A percentile compares a stretch with the other conserved stretches of the same genome.
These are phyloP conservation scores for Macrolepiota albuminosa DNA, from an alignment of 768 basidiomycete genomes.

Conservation along the genomic window DNA sequence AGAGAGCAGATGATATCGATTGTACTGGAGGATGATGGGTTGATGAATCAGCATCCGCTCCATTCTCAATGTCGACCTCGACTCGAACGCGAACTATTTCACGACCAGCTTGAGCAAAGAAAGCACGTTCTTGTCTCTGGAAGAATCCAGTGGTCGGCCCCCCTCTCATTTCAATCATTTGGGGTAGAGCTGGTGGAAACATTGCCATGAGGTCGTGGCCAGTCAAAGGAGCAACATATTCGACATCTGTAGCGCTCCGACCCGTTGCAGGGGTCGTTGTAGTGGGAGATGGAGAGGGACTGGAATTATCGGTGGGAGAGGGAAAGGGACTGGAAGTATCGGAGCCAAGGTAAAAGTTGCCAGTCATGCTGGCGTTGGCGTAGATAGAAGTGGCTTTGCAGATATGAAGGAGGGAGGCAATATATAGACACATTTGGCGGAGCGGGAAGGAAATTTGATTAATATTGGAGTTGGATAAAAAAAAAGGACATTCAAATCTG, in stretches of 20 bases:
- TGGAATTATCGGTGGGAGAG: slow-evolving; percentile 31
- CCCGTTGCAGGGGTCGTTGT: too few relatives aligned
- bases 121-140: slow-evolving; percentile 71
- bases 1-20: too few relatives aligned
- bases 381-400: slow-evolving; percentile 12
- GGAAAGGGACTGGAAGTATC: slow-evolving; percentile 43
- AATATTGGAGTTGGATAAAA: too few relatives aligned
- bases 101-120: slow-evolving; percentile 74
- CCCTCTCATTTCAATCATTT: slow-evolving; percentile 49
- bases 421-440: slow-evolving; percentile 22
- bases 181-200: slow-evolving; percentile 69
- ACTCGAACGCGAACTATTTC: slow-evolving; percentile 74
- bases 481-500: too few relatives aligned
- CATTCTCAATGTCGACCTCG: slow-evolving; percentile 54
- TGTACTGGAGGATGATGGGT: not conserved
- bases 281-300: too few relatives aligned
- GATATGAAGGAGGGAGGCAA: slow-evolving; percentile 4
- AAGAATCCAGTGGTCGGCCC: slow-evolving; percentile 73
- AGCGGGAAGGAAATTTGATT: slow-evolving; percentile 25
- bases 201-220: slow-evolving; percentile 85
- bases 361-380: slow-evolving; percentile 17
- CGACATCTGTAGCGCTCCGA: slow-evolving; percentile 21
- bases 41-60: slow-evolving; percentile 23
- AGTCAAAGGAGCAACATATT: slow-evolving; percentile 74
- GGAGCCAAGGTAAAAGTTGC: slow-evolving; percentile 45